Percentiles rank a stretch among this genome's conserved stretches.
These are phyloP conservation scores for Metschnikowia hibisci DNA, from an alignment of 805 yeast species.

Conservation along the genomic window DNA sequence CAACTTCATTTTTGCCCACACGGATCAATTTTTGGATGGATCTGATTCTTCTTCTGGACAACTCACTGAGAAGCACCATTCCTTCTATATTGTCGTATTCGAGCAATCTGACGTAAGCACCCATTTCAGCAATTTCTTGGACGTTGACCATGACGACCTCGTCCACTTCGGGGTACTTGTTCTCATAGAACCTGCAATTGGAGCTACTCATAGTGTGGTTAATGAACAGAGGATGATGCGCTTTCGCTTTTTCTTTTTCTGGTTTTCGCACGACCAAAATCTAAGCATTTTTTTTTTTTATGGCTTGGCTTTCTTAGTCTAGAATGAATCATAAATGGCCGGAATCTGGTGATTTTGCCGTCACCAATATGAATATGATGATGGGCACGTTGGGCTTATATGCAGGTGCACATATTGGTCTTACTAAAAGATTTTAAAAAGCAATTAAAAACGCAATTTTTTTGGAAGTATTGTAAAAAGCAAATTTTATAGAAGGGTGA, in stretches of 20 bases:
- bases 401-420: too few relatives aligned
- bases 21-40: slow-evolving; percentile 96
- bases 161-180: slow-evolving; percentile 97
- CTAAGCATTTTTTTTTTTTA: too few relatives aligned
- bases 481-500: too few relatives aligned
- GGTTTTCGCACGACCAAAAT: slow-evolving; percentile 10
- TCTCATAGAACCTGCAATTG: slow-evolving; percentile 94
- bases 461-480: too few relatives aligned
- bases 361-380: too few relatives aligned
- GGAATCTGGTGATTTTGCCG: too few relatives aligned
- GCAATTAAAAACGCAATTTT: too few relatives aligned
- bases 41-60: slow-evolving; percentile 97
- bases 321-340: too few relatives aligned
- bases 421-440: too few relatives aligned
- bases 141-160: slow-evolving; percentile 99
- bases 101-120: slow-evolving; percentile 92
- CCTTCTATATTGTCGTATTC: slow-evolving; percentile 99
- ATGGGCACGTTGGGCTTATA: too few relatives aligned
- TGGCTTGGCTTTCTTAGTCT: too few relatives aligned
- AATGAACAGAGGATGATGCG: background rate
- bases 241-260: background rate
- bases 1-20: slow-evolving; percentile 98
- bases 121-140: slow-evolving; percentile 98
- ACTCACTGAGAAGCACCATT: slow-evolving; percentile 92
- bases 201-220: slow-evolving; percentile 66